Conservation (phyloP, 2,329 filamentous ascomycete species). For the Claviceps sp. region DNA sequence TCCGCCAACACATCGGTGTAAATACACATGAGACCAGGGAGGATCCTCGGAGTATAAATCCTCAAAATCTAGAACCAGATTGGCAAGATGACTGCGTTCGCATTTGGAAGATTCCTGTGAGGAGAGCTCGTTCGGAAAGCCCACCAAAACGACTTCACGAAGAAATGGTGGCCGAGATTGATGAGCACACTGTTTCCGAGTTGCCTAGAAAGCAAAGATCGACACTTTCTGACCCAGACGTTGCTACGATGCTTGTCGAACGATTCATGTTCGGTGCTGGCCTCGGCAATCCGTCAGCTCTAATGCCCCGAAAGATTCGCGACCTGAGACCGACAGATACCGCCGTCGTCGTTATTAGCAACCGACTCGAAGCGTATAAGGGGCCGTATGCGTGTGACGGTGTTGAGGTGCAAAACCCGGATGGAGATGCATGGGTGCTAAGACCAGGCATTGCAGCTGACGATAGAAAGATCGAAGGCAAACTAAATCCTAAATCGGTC, state of each 20-base stretch:
- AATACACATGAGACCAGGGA: slow-evolving; percentile 51
- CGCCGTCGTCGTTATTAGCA: slow-evolving; percentile 48
- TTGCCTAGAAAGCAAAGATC: slow-evolving; percentile 5
- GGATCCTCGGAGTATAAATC: slow-evolving; percentile 22
- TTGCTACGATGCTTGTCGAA: slow-evolving; percentile 20
- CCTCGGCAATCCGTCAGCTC: slow-evolving; percentile 11
- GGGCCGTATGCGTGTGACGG: slow-evolving; percentile 36
- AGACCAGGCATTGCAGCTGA: slow-evolving; percentile 6
- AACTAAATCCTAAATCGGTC: slow-evolving; percentile 13
- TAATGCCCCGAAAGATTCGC: slow-evolving; percentile 15
- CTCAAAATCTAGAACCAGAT: slow-evolving; percentile 37
- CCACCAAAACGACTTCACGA: slow-evolving; percentile 21
- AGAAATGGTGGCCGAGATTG: slow-evolving; percentile 5
- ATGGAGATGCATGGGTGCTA: slow-evolving; percentile 17
- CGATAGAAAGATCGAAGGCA: slow-evolving; percentile 5
- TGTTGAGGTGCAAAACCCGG: slow-evolving; percentile 8
- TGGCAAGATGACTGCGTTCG: slow-evolving; percentile 65
- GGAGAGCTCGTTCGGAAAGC: slow-evolving; percentile 18
- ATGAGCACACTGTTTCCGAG: background rate
- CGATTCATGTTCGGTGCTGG: slow-evolving; percentile 23
- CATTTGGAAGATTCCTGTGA: slow-evolving; percentile 66
- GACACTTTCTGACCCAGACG: slow-evolving; percentile 16
- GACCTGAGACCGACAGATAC: slow-evolving; percentile 17
- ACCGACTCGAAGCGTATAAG: slow-evolving; percentile 53
- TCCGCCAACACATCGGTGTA: slow-evolving; percentile 71